Evolutionary conservation across 495 filamentous ascomycete species (phyloP), one percentile per base, ranked within the genome.

Genomic region (Glarea lozoyensis): DNA sequence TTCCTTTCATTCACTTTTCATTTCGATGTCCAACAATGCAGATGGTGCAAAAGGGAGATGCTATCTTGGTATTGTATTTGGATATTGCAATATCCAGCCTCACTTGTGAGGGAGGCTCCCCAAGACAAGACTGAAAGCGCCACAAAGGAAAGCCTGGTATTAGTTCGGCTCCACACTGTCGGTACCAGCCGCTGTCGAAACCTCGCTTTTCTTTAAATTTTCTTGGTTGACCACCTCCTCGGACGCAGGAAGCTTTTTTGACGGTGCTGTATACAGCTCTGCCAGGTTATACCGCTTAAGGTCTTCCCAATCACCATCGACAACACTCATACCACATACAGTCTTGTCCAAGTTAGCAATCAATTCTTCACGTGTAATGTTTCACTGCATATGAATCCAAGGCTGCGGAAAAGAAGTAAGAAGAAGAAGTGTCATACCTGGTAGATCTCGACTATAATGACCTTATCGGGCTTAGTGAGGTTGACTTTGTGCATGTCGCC

Each of bases 371-470:
- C 42, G 38, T 43, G 46, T 22, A 38, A 48, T 40, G 37, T 50
- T 18, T 39, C 20, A 39, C 22, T 50, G 20, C 43, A 30, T 20
- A 21, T 9, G 7, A 37, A 36, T 12, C 38, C 11, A n/a, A 40
- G 15, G 23, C 16, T 34, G n/a, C 2, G 42, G 19, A 23, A 21
- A 11, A 22, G 18, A 21, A 23, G 12, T n/a, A 19, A 22, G n/a
- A 6, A 43, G 29, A 45, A 62, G 29, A 20, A n/a, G 27, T 24
- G 12, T 12, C 75, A 58, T 68, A 93, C 90, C 74, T 92, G 81
- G 59, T 84, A 90, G 16, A 99, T 69, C 52, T 94, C 86, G 23
- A 98, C 80, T 25, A 96, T 62, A 50, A 99, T 88, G 21, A 92
- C 72, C 47, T 84, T 66, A 61, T 97, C 88, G 22, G 87, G 88